Base-by-base conservation (phyloP, 1,284 basidiomycete genomes). In the Ganoderma multipileum region DNA sequence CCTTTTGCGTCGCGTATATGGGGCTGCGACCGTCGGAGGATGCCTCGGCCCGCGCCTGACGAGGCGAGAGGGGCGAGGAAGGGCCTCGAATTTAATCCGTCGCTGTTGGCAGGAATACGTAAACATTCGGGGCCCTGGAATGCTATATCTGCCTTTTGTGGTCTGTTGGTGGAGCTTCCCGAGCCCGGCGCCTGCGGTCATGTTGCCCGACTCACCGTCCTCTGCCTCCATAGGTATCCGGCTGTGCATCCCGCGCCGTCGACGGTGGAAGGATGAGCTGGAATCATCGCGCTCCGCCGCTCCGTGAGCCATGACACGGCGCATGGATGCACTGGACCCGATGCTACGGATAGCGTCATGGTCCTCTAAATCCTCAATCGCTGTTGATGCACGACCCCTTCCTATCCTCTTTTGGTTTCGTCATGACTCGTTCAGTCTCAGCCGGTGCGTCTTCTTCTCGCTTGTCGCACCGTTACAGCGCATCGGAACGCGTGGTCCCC, bases 311-410 rank as follows among this genome's bases (percentile, higher is more conserved):
- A n/a, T 58, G 30, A 58, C 33, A 58, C 18, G 20, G 20, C 55
- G 30, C 36, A 36, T 58, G 55, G 36, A 33, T 38, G 55, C 30
- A 38, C 55, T 58, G 55, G 33, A 38, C 33, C 55, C 33, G 33
- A 18, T 58, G 55, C 30, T 58, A 33, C 55, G 33, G 55, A 58
- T n/a, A 58, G 55, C 55, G 55, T 33, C 55, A 2, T 30, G 14
- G 6, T 58, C 55, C 55, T 58, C 30, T 58, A 58, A 36, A 38
- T 58, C 55, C 55, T 58, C 33, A 58, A 58, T 58, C 55, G 23
- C 54, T 58, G 8, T n/a, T 58, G 30, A 58, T 38, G 55, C 55
- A 58, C 33, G 16, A 28, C 3, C 20, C 12, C 55, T 20, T 28
- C 9, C 20, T 58, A 28, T 58, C 55, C 55, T n/a, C 20, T 30